Base-by-base conservation (phyloP, 108 stramenopile species). In the Skeletonema grethae region DNA sequence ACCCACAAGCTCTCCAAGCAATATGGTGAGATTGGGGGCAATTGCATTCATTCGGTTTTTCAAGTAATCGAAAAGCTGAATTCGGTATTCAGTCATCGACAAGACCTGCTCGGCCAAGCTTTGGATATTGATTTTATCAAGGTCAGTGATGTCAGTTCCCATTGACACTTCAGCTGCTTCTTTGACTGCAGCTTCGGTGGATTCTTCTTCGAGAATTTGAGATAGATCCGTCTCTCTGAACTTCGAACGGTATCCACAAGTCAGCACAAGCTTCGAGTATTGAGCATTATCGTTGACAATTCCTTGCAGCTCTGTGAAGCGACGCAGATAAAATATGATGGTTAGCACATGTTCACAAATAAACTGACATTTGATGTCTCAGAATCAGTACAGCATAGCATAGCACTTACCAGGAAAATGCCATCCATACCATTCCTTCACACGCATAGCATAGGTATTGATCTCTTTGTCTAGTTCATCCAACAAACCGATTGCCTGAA, bases 391-490 rank as follows among this genome's bases (percentile, higher is more conserved):
- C 9, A 12, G 25, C 59, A 75, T 22, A 67, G 8, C 20, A 18
- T 2, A 12, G 25, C 59, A 75, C 79, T 67, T 29, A 84, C 83
- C 83, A 30, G 99, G 99, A 84, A 99, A 99, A 86, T 99, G 99
- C 98, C 98, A 99, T 56, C 98, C 98, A 84, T 98, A 99, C 99
- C 99, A 99, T 86, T 99, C 99, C 80, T 96, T 94, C 16, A 99
- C 98, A 57, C 99, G 83, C 99, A 99, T 99, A 60, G 99, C 99
- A 80, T 99, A 99, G 7, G 97, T 99, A 80, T 99, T 99, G 84
- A 99, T 98, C 87, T 99, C 99, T 90, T 99, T 99, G 83, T 99
- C 99, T 32, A 99, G 85, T 73, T 99, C 98, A 82, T 99, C 99
- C 72, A 99, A 86, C 57, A 99, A 83, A 8, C 97, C 97, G 30